These are phyloP conservation scores for Colletotrichum orchidophilum DNA, from an alignment of 2,329 filamentous ascomycete species.

Conservation along the genomic window DNA sequence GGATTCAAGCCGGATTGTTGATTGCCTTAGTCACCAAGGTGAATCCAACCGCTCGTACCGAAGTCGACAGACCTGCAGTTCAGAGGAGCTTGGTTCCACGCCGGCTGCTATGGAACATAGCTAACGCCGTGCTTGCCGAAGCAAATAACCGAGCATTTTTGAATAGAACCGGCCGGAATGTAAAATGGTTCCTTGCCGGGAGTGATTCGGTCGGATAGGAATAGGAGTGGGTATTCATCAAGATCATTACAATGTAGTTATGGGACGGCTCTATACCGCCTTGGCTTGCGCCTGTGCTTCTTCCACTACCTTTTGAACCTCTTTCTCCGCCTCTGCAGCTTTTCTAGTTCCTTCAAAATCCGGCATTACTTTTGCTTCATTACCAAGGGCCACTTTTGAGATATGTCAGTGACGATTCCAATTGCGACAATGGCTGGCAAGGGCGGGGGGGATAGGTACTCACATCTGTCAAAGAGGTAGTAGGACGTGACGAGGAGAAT, in stretches of 20 bases:
- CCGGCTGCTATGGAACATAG: too few relatives aligned
- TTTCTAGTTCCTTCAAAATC: constrained; percentile 16
- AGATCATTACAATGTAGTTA: constrained; percentile 13
- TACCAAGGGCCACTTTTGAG: constrained; percentile 43
- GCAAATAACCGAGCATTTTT: not conserved
- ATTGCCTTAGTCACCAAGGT: not conserved
- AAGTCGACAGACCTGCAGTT: too few relatives aligned
- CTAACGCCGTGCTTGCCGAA: too few relatives aligned
- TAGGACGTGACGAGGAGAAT: constrained; percentile 65
- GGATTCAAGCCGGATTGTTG: not conserved
- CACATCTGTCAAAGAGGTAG: constrained; percentile 60
- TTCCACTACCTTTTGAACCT: not conserved
- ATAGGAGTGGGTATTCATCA: constrained; percentile 21
- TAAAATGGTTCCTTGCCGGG: too few relatives aligned
- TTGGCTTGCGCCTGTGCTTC: constrained; percentile 10
- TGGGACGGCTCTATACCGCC: not conserved
- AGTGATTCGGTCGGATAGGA: not conserved
- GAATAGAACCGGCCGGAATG: not conserved
- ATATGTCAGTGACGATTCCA: not conserved
- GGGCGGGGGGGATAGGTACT: constrained; percentile 35
- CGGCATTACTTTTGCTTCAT: constrained; percentile 41
- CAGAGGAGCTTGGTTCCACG: too few relatives aligned
- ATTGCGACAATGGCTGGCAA: not conserved
- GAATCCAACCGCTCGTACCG: not conserved
- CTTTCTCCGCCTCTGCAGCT: not conserved